These are phyloP conservation scores for slime mould (Dictyostelium discoideum) DNA, from an alignment of 78 protist species.

Conservation along the genomic window dicty_2.7 NC_007088.5:8017001-8017500, in stretches of 20 bases:
- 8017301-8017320: constrained; percentile 21
- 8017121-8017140: too few relatives aligned
- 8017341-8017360: not conserved
- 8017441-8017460: not conserved
- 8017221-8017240: not conserved
- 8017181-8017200: too few relatives aligned
- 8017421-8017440: not conserved
- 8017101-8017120: too few relatives aligned
- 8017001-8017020: not conserved
- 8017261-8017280: not conserved
- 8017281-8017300: constrained; percentile 16
- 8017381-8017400: not conserved
- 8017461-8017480: not conserved
- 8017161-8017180: too few relatives aligned
- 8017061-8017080: too few relatives aligned
- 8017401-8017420: not conserved
- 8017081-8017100: too few relatives aligned
- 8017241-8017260: not conserved
- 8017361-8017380: not conserved
- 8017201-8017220: constrained; percentile 35
- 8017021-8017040: constrained; percentile 34
- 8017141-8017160: too few relatives aligned
- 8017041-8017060: not conserved
- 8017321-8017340: not conserved
- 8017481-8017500: not conserved